phyloP scores from a whole-genome alignment of 108 stramenopile species.

The Aurantiochytrium sp. region DNA sequence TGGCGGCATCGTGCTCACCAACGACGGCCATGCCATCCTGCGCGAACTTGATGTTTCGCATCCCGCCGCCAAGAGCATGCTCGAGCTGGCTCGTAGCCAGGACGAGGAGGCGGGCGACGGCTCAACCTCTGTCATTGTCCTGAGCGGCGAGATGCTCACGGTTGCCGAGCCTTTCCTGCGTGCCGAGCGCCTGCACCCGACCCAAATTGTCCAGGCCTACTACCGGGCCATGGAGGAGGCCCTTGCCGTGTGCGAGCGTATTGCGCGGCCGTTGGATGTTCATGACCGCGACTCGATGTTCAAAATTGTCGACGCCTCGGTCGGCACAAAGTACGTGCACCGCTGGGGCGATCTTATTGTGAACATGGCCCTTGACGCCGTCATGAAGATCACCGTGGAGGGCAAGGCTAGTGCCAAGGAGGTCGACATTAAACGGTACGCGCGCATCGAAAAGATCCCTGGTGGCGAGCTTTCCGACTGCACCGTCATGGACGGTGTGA shows the following conservation, averaged over 20 bases:
- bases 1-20: conserved; percentile 99
- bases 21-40: conserved; percentile 99
- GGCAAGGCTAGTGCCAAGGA: conserved; percentile 38
- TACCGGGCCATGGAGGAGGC: conserved; percentile 81
- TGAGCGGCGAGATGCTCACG: conserved; percentile 89
- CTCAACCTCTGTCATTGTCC: conserved; percentile 97
- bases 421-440: conserved; percentile 97
- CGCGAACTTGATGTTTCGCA: conserved; percentile 99
- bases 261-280: conserved; percentile 75
- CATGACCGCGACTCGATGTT: conserved; percentile 72
- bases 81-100: conserved; percentile 91
- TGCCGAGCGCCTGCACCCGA: conserved; percentile 81
- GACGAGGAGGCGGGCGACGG: conserved; percentile 99
- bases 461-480: conserved; percentile 90
- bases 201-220: conserved; percentile 91
- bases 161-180: conserved; percentile 90
- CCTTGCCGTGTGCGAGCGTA: conserved; percentile 72
- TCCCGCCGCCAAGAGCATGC: conserved; percentile 99
- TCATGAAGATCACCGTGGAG: conserved; percentile 67
- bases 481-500: conserved; percentile 86
- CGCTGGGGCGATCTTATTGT: conserved; percentile 94
- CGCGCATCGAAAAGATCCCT: conserved; percentile 98
- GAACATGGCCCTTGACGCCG: conserved; percentile 92
- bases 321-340: conserved; percentile 93
- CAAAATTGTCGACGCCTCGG: conserved; percentile 76